A percentile compares a stretch with the other conserved stretches of the same genome.
These are phyloP conservation scores for Choricystis sp. DNA, from an alignment of 139 green algal species.

Conservation along the genomic window DNA sequence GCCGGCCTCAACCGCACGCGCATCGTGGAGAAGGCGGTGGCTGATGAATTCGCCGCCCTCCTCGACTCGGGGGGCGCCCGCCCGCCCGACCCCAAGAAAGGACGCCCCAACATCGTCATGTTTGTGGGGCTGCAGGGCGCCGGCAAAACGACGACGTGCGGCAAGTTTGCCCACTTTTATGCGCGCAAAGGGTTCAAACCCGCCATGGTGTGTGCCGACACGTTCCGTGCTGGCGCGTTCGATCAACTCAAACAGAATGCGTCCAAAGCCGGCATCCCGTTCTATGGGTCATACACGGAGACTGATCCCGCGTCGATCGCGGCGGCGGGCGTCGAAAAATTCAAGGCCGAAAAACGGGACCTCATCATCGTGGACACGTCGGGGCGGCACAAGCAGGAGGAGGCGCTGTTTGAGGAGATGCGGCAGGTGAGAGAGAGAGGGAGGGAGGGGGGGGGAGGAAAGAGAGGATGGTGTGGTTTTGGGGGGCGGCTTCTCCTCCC, in stretches of 20 bases:
- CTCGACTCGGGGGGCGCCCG: conserved; percentile 48
- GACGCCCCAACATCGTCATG: conserved; percentile 84
- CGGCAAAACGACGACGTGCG: conserved; percentile 97
- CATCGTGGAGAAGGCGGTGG: conserved; percentile 86
- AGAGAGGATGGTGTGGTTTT: background rate
- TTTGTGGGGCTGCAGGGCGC: conserved; percentile 86
- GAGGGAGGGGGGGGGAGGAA: conserved; percentile 1
- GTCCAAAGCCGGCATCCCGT: conserved; percentile 83
- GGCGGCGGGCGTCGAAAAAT: conserved; percentile 72
- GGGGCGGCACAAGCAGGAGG: conserved; percentile 93
- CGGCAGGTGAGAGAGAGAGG: conserved; percentile 22
- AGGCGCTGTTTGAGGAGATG: conserved; percentile 98
- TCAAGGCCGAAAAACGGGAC: conserved; percentile 63
- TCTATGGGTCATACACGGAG: conserved; percentile 85
- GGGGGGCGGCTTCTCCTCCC: background rate
- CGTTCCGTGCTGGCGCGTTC: conserved; percentile 82
- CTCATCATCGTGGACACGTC: conserved; percentile 98
- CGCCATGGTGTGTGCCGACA: conserved; percentile 94
- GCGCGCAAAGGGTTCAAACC: conserved; percentile 96
- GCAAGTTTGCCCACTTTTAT: conserved; percentile 90
- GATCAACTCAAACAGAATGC: conserved; percentile 99
- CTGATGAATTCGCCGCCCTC: conserved; percentile 76
- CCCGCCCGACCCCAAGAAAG: conserved; percentile 60
- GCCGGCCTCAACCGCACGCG: conserved; percentile 84
- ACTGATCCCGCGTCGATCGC: conserved; percentile 91